Evolutionary conservation across 139 green algal species (phyloP), one percentile per base, ranked within the genome.

Genomic region (Chlamydomonas applanata): DNA sequence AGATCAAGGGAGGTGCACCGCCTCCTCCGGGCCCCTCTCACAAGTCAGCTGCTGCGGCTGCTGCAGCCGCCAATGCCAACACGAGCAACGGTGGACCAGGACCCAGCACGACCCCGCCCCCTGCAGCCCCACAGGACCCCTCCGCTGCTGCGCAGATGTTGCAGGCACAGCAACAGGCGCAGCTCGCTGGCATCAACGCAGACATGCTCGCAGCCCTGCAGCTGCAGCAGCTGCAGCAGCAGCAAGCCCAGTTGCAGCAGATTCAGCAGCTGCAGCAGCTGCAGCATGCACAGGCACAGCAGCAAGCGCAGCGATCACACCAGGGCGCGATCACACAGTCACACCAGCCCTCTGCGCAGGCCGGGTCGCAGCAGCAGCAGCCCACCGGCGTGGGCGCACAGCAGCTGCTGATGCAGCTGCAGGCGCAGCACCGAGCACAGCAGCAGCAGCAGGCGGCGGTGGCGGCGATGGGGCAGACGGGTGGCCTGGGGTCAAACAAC

Each of bases 241-340:
- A n/a, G 24, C 65, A n/a, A n/a, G n/a, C n/a, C n/a, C n/a, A 30
- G 36, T 54, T 7, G 29, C 66, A 45, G 67, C n/a, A 13, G 22
- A 33, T 11, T 1, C 65, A 33, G 53, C 67, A 9, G 35, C 56
- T 66, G 74, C 73, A 61, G 74, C 67, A 71, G 33, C 57, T 35
- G 63, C 46, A 66, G 49, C 20, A 29, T 53, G 60, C 65, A 22
- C 72, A 71, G 61, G 44, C 46, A 44, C 56, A 36, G 33, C 49
- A 57, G n/a, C 24, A 27, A 30, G 49, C 54, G 46, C 44, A 29
- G 54, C 53, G 25, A 20, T 25, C 11, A 20, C 74, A 63, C 22
- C 49, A n/a, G 1, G 35, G n/a, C 22, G 56, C n/a, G 24, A 14
- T 34, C 68, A 1, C 53, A 32, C 36, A 71, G 54, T 53, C 61